These are phyloP conservation scores for Cyclanthera cordifolia DNA, from an alignment of 306 rosid genomes.

Conservation along the genomic window DNA sequence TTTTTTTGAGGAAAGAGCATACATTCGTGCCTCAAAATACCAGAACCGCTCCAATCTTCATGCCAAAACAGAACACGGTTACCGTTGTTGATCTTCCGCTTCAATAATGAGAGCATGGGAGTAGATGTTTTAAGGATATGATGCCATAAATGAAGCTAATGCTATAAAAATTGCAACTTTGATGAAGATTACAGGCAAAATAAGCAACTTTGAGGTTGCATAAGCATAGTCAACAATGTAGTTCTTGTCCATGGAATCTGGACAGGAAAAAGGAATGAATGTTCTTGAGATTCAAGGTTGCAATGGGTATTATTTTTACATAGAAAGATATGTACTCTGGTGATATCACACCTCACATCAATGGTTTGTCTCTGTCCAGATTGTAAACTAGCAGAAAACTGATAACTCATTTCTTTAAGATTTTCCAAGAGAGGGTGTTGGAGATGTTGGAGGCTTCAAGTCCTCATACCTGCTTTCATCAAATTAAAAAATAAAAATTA, in stretches of 20 bases:
- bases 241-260: slow-evolving; percentile 7
- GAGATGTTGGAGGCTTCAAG: slow-evolving; percentile 87
- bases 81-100: no score
- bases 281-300: neutral
- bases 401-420: neutral
- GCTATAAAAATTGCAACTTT: neutral
- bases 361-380: neutral
- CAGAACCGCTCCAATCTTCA: no score
- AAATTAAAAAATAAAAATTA: neutral
- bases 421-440: slow-evolving; percentile 33
- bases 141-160: neutral
- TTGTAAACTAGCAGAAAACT: neutral
- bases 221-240: neutral
- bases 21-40: no score
- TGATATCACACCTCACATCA: neutral
- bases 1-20: no score
- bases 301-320: neutral
- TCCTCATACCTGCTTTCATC: slow-evolving; percentile 64
- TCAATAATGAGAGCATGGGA: no score
- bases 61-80: no score
- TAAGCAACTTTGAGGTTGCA: slow-evolving; percentile 3
- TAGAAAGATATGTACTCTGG: neutral
- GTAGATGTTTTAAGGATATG: no score
- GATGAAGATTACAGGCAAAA: neutral
- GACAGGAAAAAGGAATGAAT: neutral